Evolutionary conservation across 1,139 yeast genomes (phyloP).

Genomic region (Debaryomycetaceae sp.): DNA sequence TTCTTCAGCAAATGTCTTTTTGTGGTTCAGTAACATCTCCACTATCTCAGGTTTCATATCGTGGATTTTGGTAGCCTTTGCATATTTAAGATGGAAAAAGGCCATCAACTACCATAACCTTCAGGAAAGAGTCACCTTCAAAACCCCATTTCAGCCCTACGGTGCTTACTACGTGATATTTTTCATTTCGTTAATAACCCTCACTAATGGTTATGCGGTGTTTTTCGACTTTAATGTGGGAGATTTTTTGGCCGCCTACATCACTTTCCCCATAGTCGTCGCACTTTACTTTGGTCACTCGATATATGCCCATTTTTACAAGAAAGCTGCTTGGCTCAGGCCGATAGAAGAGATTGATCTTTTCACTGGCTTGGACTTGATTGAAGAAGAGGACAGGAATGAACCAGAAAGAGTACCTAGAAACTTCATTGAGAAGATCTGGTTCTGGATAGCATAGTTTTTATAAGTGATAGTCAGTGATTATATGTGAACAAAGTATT

Average conservation of each 20-base stretch:
- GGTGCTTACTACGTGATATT: constrained; percentile 48
- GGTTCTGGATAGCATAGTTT: constrained; percentile 37
- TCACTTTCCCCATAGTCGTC: constrained; percentile 54
- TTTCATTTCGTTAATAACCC: constrained; percentile 41
- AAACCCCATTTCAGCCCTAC: constrained; percentile 47
- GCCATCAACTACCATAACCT: constrained; percentile 43
- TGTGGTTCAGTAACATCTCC: constrained; percentile 66
- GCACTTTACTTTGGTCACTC: constrained; percentile 45
- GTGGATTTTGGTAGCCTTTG: constrained; percentile 53
- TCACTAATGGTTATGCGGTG: constrained; percentile 59
- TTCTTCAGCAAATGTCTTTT: constrained; percentile 53
- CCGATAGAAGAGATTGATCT: constrained; percentile 45
- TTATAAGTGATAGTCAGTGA: not conserved
- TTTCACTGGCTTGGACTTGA: constrained; percentile 42
- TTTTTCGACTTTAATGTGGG: constrained; percentile 47
- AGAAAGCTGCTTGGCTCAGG: constrained; percentile 30
- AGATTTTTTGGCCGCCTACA: constrained; percentile 60
- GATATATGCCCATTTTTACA: constrained; percentile 22
- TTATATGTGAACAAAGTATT: not conserved
- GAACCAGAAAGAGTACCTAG: constrained; percentile 30
- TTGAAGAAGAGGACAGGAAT: constrained; percentile 35
- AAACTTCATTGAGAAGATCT: constrained; percentile 30
- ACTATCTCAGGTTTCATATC: constrained; percentile 68
- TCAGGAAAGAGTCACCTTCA: constrained; percentile 46
- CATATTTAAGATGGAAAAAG: constrained; percentile 53